A percentile compares a stretch with the other conserved stretches of the same genome.
Evolutionary conservation across 2,329 filamentous ascomycete genomes (phyloP).

Genomic region (Apiospora saccharicola): DNA sequence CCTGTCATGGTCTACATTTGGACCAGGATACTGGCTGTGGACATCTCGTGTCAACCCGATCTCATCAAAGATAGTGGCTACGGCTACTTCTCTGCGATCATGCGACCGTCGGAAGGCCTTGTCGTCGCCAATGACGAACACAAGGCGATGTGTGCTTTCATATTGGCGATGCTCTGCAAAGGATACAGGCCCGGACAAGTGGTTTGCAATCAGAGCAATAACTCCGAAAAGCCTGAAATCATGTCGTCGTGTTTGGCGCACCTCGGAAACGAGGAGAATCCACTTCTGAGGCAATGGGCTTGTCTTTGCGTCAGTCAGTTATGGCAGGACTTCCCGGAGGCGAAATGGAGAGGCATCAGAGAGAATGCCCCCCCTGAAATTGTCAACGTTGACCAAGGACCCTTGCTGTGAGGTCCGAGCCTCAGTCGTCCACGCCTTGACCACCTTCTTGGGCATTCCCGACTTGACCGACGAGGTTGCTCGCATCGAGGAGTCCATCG

Average conservation of each 20-base stretch:
- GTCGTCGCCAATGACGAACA: slow-evolving; percentile 93
- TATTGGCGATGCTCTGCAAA: slow-evolving; percentile 96
- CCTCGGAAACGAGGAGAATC: slow-evolving; percentile 84
- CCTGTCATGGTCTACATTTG: slow-evolving; percentile 99
- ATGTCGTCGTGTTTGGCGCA: slow-evolving; percentile 88
- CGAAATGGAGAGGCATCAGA: slow-evolving; percentile 94
- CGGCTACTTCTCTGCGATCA: slow-evolving; percentile 92
- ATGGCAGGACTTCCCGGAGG: slow-evolving; percentile 89
- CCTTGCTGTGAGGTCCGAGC: slow-evolving; percentile 91
- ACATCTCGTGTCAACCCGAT: slow-evolving; percentile 91
- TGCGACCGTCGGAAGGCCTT: slow-evolving; percentile 83
- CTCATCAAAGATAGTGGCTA: slow-evolving; percentile 97
- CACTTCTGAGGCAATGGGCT: slow-evolving; percentile 91
- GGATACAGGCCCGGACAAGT: slow-evolving; percentile 90
- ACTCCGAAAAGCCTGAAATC: slow-evolving; percentile 62
- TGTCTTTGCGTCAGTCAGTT: slow-evolving; percentile 95
- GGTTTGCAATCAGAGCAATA: slow-evolving; percentile 79
- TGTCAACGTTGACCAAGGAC: slow-evolving; percentile 84
- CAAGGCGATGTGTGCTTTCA: slow-evolving; percentile 98
- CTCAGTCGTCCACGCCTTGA: slow-evolving; percentile 91
- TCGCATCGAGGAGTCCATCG: slow-evolving; percentile 88
- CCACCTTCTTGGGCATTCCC: slow-evolving; percentile 91
- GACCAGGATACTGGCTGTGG: slow-evolving; percentile 94
- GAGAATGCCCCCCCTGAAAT: slow-evolving; percentile 84
- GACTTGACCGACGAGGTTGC: slow-evolving; percentile 91